phyloP scores from a whole-genome alignment of 2,329 filamentous ascomycete species.

The Didymellaceae sp. region DNA sequence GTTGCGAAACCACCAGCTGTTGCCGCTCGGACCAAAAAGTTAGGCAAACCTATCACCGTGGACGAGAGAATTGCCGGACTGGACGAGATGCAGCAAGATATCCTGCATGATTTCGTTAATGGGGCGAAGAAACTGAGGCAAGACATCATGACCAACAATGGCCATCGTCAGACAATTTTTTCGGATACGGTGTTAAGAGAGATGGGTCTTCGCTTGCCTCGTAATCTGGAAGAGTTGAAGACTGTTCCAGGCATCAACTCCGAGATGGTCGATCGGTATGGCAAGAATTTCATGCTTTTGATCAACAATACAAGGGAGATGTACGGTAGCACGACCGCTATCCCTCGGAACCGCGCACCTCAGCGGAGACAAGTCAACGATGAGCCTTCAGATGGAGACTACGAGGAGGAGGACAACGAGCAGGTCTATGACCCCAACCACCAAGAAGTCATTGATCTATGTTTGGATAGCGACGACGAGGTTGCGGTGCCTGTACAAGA shows the following conservation, averaged over 20 bases:
- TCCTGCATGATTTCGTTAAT: slow-evolving; percentile 70
- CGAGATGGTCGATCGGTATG: slow-evolving; percentile 68
- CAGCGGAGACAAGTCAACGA: slow-evolving; percentile 26
- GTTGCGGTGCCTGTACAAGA: slow-evolving; percentile 17
- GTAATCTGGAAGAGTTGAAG: slow-evolving; percentile 66
- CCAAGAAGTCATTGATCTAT: slow-evolving; percentile 55
- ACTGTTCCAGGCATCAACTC: slow-evolving; percentile 67
- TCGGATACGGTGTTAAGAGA: slow-evolving; percentile 72
- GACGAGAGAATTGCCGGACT: slow-evolving; percentile 63
- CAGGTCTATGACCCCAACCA: slow-evolving; percentile 58
- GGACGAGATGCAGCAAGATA: slow-evolving; percentile 65
- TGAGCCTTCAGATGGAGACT: slow-evolving; percentile 46
- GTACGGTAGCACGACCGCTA: slow-evolving; percentile 28
- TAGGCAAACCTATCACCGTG: slow-evolving; percentile 65
- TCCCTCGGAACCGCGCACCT: slow-evolving; percentile 20
- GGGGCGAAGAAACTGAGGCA: slow-evolving; percentile 68
- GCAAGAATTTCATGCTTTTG: slow-evolving; percentile 65
- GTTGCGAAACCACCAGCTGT: slow-evolving; percentile 44
- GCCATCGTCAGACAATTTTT: slow-evolving; percentile 66
- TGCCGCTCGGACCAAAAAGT: slow-evolving; percentile 45
- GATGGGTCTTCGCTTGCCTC: slow-evolving; percentile 75
- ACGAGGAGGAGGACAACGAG: slow-evolving; percentile 48
- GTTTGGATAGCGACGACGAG: slow-evolving; percentile 45
- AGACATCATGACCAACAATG: slow-evolving; percentile 65
- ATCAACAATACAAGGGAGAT: slow-evolving; percentile 51